These are phyloP conservation scores for Neurospora pannonica DNA, from an alignment of 495 filamentous ascomycete genomes.

Conservation along the genomic window DNA sequence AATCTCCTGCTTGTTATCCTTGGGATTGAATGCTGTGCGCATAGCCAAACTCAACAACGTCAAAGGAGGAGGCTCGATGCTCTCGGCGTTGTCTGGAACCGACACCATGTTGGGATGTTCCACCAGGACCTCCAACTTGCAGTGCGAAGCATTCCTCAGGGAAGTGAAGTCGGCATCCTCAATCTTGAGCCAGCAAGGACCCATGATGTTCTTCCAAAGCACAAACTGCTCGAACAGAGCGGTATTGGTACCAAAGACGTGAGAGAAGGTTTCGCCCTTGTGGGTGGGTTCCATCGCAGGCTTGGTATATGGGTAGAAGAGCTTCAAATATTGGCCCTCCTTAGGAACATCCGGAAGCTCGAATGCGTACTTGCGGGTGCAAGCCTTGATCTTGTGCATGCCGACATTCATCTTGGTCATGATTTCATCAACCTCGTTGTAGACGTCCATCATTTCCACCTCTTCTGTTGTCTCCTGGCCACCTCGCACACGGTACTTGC, in stretches of 20 bases:
- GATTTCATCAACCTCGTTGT: slow-evolving; percentile 73
- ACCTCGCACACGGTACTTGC: slow-evolving; percentile 48
- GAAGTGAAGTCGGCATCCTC: slow-evolving; percentile 71
- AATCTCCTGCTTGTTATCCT: slow-evolving; percentile 95
- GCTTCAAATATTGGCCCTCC: slow-evolving; percentile 84
- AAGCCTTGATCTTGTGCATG: slow-evolving; percentile 88
- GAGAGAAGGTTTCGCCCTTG: slow-evolving; percentile 83
- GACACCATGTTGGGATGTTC: slow-evolving; percentile 64
- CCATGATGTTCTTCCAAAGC: slow-evolving; percentile 96
- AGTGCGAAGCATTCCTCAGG: slow-evolving; percentile 90
- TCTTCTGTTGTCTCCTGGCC: slow-evolving; percentile 67
- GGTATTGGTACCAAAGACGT: slow-evolving; percentile 90
- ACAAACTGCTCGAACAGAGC: slow-evolving; percentile 96
- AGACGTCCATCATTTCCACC: slow-evolving; percentile 82
- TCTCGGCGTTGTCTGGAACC: slow-evolving; percentile 63
- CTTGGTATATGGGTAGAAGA: slow-evolving; percentile 80
- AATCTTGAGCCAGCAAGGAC: slow-evolving; percentile 92
- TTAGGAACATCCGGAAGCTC: slow-evolving; percentile 80
- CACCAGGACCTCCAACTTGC: slow-evolving; percentile 85
- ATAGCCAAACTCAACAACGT: slow-evolving; percentile 91
- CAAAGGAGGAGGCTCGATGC: slow-evolving; percentile 69
- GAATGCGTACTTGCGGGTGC: slow-evolving; percentile 88
- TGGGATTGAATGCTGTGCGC: slow-evolving; percentile 78
- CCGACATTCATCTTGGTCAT: slow-evolving; percentile 75
- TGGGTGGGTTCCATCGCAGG: slow-evolving; percentile 52